Evolutionary conservation across 1,139 yeast species (phyloP), one percentile per base, ranked within the genome.

Genomic region (Magnusiomyces tetraspermus): DNA sequence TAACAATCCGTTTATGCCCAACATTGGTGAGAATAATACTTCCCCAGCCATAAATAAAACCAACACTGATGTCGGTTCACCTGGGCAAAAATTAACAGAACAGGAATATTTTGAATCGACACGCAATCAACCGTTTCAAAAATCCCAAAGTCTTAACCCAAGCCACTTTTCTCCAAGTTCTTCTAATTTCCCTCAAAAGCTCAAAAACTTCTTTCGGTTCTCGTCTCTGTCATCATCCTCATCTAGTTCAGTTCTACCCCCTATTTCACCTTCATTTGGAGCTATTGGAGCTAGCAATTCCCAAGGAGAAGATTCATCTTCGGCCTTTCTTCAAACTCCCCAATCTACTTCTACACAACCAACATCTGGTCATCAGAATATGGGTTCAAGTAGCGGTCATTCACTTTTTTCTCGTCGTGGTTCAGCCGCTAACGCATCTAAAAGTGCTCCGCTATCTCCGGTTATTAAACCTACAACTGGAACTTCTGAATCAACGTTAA

Each of bases 141-240:
- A 36, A 36, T n/a, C 40, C 11, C 19, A 13, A 10, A 36, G 6
- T 10, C 40, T 10, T 10, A 41, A 21, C 43, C 22, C 45, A 41
- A 22, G 30, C 30, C 45, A 41, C n/a, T 10, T 10, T 5, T n/a
- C 40, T 6, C 17, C 40, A 13, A n/a, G 40, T 6, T 21, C 51
- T 28, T 53, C 61, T 24, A 58, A 59, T 49, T 61, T 64, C 51
- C 66, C 63, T 33, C 67, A 60, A 52, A 60, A 63, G 51, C 58
- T 66, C 47, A 62, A 63, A 51, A 64, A 58, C 52, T 56, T 66
- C 51, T 65, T 66, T 54, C 60, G 60, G 51, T 63, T 66, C 54
- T 57, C 59, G 37, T 50, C 50, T 33, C 52, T 41, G n/a, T 57
- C 59, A 10, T 52, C 54, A 33, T 33, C 47, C 26, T 48, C 58